Percentiles rank a stretch among this genome's conserved stretches.
phyloP scores from a whole-genome alignment of 1,139 yeast species.

The Magnusiomyces paraingens region DNA sequence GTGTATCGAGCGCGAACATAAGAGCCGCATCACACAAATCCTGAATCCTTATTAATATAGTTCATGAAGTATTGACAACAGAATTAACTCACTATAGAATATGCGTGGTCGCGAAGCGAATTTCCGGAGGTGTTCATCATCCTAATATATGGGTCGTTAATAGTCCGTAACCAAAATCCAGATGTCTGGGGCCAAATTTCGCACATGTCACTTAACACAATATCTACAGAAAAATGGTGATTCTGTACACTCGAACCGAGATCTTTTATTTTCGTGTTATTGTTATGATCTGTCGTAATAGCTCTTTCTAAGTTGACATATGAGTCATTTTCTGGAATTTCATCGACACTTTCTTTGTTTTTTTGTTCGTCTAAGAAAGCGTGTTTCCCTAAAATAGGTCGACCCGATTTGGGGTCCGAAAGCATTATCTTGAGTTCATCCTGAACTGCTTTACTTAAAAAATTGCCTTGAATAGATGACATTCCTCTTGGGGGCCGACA shows the following conservation, averaged over 20 bases:
- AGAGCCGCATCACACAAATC: constrained; percentile 92
- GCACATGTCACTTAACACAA: constrained; percentile 83
- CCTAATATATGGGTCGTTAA: constrained; percentile 72
- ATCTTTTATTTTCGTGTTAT: background rate
- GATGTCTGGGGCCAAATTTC: constrained; percentile 61
- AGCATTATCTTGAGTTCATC: constrained; percentile 52
- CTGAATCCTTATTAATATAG: constrained; percentile 25
- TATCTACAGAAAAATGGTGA: constrained; percentile 44
- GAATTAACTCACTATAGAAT: constrained; percentile 44
- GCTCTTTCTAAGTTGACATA: constrained; percentile 21
- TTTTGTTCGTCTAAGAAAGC: constrained; percentile 32
- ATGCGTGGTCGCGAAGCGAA: constrained; percentile 53
- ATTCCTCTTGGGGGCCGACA: constrained; percentile 76
- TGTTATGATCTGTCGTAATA: constrained; percentile 1
- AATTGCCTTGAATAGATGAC: constrained; percentile 79
- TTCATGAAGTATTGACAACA: background rate
- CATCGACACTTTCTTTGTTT: constrained; percentile 29
- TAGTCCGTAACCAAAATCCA: constrained; percentile 66
- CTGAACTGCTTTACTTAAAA: constrained; percentile 63
- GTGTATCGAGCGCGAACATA: constrained; percentile 59
- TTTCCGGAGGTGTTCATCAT: constrained; percentile 68
- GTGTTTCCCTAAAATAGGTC: constrained; percentile 18
- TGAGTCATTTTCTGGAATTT: constrained; percentile 6
- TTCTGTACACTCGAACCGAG: constrained; percentile 3
- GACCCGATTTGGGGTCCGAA: constrained; percentile 28